phyloP scores from a whole-genome alignment of 306 rosid species.

The Lathyrus oleraceus region DNA sequence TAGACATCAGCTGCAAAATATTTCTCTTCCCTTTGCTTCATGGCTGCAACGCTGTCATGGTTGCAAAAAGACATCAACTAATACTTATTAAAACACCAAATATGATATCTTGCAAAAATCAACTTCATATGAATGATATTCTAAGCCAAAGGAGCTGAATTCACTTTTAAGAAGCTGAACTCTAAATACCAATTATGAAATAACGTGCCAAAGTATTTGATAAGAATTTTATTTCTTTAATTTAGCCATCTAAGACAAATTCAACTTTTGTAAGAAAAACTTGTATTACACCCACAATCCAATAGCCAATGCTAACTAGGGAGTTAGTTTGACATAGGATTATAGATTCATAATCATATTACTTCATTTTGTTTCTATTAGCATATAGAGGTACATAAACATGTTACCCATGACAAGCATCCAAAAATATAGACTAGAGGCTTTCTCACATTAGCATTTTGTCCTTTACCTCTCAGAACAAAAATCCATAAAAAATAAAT shows the following conservation, averaged over 20 bases:
- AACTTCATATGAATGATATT: no score
- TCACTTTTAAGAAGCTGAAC: neutral
- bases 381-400: neutral
- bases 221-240: neutral
- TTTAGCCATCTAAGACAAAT: neutral
- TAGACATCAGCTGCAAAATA: no score
- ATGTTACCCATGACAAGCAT: conserved; percentile 32
- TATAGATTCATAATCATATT: neutral
- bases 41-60: no score
- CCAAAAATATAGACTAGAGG: conserved; percentile 33
- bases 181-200: neutral
- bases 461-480: conserved; percentile 33
- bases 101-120: no score
- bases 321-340: conserved; percentile 2
- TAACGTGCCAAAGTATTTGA: neutral
- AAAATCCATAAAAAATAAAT: conserved; percentile 5
- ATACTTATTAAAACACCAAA: no score
- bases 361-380: conserved; percentile 9
- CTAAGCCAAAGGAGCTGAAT: neutral
- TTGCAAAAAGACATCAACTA: no score
- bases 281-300: neutral
- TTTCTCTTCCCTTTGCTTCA: no score
- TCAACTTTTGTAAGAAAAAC: neutral
- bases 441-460: conserved; percentile 44
- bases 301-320: neutral